Percentiles rank a stretch among this genome's conserved stretches.
These are phyloP conservation scores for Tinospora cordifolia DNA, from an alignment of 164 flowering plant genomes.

Conservation along the genomic window DNA sequence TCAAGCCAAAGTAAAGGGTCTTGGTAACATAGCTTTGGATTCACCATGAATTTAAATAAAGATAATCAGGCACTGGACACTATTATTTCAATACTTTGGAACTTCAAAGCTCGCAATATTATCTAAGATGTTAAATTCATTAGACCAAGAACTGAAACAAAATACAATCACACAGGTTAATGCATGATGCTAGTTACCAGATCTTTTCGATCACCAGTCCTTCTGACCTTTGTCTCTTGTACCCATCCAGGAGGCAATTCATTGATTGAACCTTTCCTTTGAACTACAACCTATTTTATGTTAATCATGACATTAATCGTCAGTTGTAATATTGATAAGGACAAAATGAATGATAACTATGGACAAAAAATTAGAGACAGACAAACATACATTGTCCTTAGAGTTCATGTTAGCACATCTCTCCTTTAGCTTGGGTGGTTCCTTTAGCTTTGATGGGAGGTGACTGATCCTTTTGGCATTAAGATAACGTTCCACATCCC, in stretches of 20 bases:
- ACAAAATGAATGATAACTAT: background rate
- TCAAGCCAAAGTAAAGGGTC: too few relatives aligned
- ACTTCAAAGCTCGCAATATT: background rate
- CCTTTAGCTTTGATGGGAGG: background rate
- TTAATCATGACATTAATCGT: conserved; percentile 6
- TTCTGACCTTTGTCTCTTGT: conserved; percentile 31
- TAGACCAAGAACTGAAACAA: background rate
- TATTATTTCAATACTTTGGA: background rate
- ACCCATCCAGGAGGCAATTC: conserved; percentile 62
- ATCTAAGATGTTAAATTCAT: background rate
- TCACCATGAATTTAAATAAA: background rate
- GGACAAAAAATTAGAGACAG: background rate
- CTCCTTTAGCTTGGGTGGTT: background rate
- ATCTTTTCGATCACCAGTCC: conserved; percentile 31
- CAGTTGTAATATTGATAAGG: background rate
- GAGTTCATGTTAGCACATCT: background rate
- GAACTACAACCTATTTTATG: conserved; percentile 31
- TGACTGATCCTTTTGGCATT: background rate
- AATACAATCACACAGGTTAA: background rate
- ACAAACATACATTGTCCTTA: background rate
- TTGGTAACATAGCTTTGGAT: too few relatives aligned
- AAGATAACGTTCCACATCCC: conserved; percentile 30
- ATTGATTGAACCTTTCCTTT: conserved; percentile 27
- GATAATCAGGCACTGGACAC: background rate
- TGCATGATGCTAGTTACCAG: conserved; percentile 27